These are phyloP conservation scores for Misopates orontium DNA, from an alignment of 257 asterid genomes.

Conservation along the genomic window DNA sequence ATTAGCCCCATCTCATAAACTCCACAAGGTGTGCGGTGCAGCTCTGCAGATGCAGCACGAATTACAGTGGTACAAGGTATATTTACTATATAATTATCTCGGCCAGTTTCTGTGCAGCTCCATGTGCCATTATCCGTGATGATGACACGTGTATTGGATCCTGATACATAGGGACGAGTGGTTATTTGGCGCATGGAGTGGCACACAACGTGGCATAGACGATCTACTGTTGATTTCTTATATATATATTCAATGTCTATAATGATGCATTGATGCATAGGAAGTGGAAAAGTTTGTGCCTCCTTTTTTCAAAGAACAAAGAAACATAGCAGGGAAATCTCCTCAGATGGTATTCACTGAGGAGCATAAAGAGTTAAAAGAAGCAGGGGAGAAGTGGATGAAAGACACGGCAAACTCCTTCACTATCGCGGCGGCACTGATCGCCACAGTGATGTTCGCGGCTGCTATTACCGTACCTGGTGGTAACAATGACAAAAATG, in stretches of 20 bases:
- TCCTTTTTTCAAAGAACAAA: neutral
- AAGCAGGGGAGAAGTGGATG: neutral
- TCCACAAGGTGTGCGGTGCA: constrained; percentile 23
- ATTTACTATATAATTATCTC: too few relatives aligned
- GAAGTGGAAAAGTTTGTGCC: neutral
- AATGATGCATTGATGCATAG: neutral
- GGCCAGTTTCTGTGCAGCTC: too few relatives aligned
- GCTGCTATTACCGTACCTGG: neutral
- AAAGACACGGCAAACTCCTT: neutral
- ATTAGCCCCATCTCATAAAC: constrained; percentile 29
- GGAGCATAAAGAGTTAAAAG: neutral
- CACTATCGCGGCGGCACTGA: neutral
- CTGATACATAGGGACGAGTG: too few relatives aligned
- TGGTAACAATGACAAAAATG: neutral
- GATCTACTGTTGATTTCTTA: too few relatives aligned
- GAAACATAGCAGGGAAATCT: neutral
- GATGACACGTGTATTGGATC: too few relatives aligned
- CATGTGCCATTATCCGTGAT: too few relatives aligned
- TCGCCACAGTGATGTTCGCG: neutral
- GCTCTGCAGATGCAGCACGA: constrained; percentile 35
- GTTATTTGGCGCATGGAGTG: too few relatives aligned
- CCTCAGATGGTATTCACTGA: neutral
- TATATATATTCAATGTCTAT: too few relatives aligned
- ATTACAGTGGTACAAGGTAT: constrained; percentile 35
- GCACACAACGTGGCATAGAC: too few relatives aligned